A percentile compares a stretch with the other conserved stretches of the same genome.
These are phyloP conservation scores for Xanthoceras sorbifolium DNA, from an alignment of 345 rosid species.

Conservation along the genomic window DNA sequence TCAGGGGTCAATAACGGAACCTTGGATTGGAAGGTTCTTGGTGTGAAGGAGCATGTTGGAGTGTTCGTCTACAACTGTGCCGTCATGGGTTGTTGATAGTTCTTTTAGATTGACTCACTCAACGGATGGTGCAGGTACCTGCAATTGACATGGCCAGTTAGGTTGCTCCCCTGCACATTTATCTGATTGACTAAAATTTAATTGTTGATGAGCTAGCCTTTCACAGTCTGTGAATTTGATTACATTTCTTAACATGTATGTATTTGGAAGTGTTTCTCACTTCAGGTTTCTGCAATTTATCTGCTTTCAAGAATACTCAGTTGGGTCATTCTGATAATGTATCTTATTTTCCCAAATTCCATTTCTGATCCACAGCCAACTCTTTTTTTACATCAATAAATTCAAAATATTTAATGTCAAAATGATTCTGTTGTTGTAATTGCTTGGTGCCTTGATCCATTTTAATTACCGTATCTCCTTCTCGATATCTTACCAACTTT, in stretches of 20 bases:
- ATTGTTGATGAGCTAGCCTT: constrained; percentile 30
- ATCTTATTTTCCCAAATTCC: constrained; percentile 14
- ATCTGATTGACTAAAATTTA: constrained; percentile 36
- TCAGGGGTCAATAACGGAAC: constrained; percentile 55
- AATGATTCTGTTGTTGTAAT: background rate
- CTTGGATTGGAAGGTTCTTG: constrained; percentile 81
- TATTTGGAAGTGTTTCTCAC: constrained; percentile 15
- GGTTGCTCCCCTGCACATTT: constrained; percentile 37
- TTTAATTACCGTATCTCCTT: too few species aligned
- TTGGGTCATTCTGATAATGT: constrained; percentile 14
- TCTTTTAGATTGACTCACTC: constrained; percentile 38
- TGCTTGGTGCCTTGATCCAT: background rate
- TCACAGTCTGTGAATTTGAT: constrained; percentile 18
- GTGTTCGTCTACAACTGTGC: constrained; percentile 89
- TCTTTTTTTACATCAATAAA: constrained; percentile 13
- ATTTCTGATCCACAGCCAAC: constrained; percentile 24
- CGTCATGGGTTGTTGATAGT: constrained; percentile 68
- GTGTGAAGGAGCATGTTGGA: constrained; percentile 67
- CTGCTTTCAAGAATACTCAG: constrained; percentile 22
- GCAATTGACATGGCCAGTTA: constrained; percentile 33
- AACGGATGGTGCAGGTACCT: constrained; percentile 23
- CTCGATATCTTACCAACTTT: too few species aligned
- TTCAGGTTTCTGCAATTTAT: constrained; percentile 18
- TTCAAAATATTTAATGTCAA: constrained; percentile 7
- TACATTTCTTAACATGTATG: constrained; percentile 15